Base-by-base conservation (phyloP, 164 flowering plant genomes). In the Tetrastigma voinierianum region DNA sequence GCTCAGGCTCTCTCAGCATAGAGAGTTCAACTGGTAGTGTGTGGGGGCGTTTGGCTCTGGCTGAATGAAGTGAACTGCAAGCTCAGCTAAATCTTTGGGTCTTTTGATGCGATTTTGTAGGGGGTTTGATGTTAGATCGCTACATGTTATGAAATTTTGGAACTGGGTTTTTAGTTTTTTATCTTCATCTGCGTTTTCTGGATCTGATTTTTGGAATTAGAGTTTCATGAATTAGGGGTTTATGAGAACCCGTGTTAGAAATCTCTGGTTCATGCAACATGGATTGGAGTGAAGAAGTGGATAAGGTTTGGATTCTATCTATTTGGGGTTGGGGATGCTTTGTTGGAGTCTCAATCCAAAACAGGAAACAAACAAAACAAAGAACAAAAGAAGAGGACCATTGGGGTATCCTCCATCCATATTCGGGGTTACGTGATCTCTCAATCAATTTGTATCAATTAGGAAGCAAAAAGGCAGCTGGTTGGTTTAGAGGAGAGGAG, bases 251-350 rank as follows among this genome's bases (percentile, higher is more conserved):
- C 80, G 61, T 66, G 23, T 61, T 65, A 60, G 4, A 15, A 9
- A 13, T 67, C 51, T 68, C 45, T 14, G 67, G 23, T 64, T 68
- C 67, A 61, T 72, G 65, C 71, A 59, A 61, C 62, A 57, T 61
- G 62, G 40, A n/a, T n/a, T n/a, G n/a, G 49, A n/a, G 55, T 61
- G 51, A 51, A 48, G 57, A 9, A 53, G 44, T 9, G 48, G 79
- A 77, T 75, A 73, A 75, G 77, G 75, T 70, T 78, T 78, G 78
- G 80, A 56, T 68, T 70, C 48, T 62, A 45, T 61, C 61, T 56
- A 3, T 40, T n/a, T 65, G 51, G 61, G 59, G 54, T 68, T 64
- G 51, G 67, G n/a, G 64, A 5, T 62, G 20, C 44, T 53, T 7
- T 55, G 18, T 65, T 7, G 54, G 45, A 53, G n/a, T 66, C 32